phyloP scores from a whole-genome alignment of 768 basidiomycete species.

The Gloeopeniophorella convolvens region DNA sequence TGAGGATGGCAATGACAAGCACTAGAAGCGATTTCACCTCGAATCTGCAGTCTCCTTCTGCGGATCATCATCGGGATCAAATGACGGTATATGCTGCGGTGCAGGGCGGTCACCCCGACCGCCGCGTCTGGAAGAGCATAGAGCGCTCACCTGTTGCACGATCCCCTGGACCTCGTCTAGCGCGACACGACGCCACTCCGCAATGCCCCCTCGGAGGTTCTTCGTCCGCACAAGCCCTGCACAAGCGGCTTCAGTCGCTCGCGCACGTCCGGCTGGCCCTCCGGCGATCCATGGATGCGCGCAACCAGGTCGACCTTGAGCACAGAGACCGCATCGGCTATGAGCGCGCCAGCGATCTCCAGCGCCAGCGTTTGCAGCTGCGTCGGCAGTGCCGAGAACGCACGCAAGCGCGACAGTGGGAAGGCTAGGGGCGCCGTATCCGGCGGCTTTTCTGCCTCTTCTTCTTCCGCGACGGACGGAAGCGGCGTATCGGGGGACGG shows the following conservation, averaged over 20 bases:
- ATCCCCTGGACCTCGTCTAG: constrained; percentile 51
- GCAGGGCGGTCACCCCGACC: not conserved
- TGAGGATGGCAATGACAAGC: not conserved
- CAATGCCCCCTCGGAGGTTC: constrained; percentile 59
- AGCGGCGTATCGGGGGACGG: constrained; percentile 1
- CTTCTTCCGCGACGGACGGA: constrained; percentile 31
- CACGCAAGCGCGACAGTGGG: constrained; percentile 60
- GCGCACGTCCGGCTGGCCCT: constrained; percentile 32
- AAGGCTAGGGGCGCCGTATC: constrained; percentile 28
- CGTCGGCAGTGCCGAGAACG: constrained; percentile 69
- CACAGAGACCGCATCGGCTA: constrained; percentile 68
- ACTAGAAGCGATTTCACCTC: not conserved
- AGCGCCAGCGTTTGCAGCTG: constrained; percentile 66
- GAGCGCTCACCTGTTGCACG: constrained; percentile 49
- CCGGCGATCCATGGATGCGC: constrained; percentile 31
- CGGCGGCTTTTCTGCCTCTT: constrained; percentile 17
- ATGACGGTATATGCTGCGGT: constrained; percentile 51
- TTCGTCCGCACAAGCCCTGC: constrained; percentile 68
- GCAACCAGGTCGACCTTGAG: constrained; percentile 60
- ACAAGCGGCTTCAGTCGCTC: constrained; percentile 69
- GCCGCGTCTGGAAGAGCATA: not conserved
- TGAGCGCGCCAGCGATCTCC: constrained; percentile 71
- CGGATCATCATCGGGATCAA: constrained; percentile 47
- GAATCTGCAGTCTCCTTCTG: constrained; percentile 25
- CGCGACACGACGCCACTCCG: constrained; percentile 66